Evolutionary conservation across 371 early-diverging fungal genomes (phyloP), one percentile per base, ranked within the genome.

Genomic region (Mucor piriformis): DNA sequence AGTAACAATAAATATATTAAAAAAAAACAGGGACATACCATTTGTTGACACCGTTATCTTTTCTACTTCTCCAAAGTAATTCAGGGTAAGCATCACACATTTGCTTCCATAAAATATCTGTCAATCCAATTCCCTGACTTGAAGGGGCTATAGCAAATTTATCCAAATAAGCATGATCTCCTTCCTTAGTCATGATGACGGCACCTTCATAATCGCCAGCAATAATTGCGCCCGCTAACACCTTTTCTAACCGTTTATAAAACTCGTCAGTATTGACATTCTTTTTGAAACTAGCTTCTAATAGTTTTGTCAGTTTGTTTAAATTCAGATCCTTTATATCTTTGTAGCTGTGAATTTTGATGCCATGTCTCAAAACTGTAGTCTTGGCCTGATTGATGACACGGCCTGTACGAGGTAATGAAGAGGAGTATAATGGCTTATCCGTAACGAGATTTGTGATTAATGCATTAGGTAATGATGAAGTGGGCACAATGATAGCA

Each of bases 71-170:
- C 97, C 97, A 97, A 52, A 88, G 77, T 50, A 94, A 67, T 69
- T 85, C 82, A 0, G 88, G 87, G 63, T 88, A 92, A n/a, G 73
- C 73, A 38, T 81, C 81, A 33, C 83, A 76, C 73, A 97, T 76
- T 47, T 83, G 81, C 29, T 85, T 83, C 97, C 97, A 97, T 50
- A 97, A 61, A 12, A 95, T 92, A 69, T 97, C 97, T 0, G 95
- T 95, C 27, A 95, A 83, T 0, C 97, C 97, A 33, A 92, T 90
- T 8, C 97, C 97, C 72, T 95, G 96, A 42, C 83, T 86, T 12
- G 81, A 81, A 2, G 96, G 96, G 0, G 85, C 83, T 18, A 96
- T 92, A 2, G 94, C 93, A 76, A 95, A 95, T 68, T 97, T 97
- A 76, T 97, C 97, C 20, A 97, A 71, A 61, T 97, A 97, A 27